Conservation (phyloP, 495 filamentous ascomycete species). For the Aspergillus affinis region DNA sequence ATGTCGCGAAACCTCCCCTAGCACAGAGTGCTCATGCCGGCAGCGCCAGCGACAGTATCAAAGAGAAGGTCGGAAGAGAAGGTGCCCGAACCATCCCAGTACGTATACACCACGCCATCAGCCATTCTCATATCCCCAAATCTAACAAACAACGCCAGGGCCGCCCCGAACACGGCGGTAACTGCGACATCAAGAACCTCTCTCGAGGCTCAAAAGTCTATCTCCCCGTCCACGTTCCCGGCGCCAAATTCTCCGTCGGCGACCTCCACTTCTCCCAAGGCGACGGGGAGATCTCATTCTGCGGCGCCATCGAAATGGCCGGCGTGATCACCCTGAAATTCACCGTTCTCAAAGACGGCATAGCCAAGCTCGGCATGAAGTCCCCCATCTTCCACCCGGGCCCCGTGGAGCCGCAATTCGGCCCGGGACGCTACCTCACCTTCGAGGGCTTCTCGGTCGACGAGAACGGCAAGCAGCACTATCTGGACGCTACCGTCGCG, state of each 20-base stretch:
- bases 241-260: constrained; percentile 90
- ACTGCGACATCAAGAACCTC: constrained; percentile 91
- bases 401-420: constrained; percentile 89
- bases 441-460: constrained; percentile 97
- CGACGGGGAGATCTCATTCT: constrained; percentile 94
- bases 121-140: neutral
- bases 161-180: constrained; percentile 58
- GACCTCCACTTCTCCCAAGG: constrained; percentile 91
- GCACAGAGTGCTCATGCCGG: constrained; percentile 72
- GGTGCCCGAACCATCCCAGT: constrained; percentile 87
- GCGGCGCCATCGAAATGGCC: constrained; percentile 96
- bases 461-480: constrained; percentile 88
- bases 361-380: constrained; percentile 76
- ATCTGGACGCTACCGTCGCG: constrained; percentile 87
- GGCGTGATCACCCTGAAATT: constrained; percentile 92
- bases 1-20: constrained; percentile 79
- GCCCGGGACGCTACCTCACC: constrained; percentile 80
- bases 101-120: constrained; percentile 12
- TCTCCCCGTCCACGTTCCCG: constrained; percentile 80
- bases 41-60: constrained; percentile 57
- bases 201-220: constrained; percentile 84
- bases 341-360: constrained; percentile 80
- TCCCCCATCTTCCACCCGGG: constrained; percentile 87
- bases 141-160: constrained; percentile 28
- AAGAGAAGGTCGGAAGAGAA: constrained; percentile 76